These are phyloP conservation scores for Globisporangium nunn DNA, from an alignment of 352 stramenopile genomes.

Conservation along the genomic window DNA sequence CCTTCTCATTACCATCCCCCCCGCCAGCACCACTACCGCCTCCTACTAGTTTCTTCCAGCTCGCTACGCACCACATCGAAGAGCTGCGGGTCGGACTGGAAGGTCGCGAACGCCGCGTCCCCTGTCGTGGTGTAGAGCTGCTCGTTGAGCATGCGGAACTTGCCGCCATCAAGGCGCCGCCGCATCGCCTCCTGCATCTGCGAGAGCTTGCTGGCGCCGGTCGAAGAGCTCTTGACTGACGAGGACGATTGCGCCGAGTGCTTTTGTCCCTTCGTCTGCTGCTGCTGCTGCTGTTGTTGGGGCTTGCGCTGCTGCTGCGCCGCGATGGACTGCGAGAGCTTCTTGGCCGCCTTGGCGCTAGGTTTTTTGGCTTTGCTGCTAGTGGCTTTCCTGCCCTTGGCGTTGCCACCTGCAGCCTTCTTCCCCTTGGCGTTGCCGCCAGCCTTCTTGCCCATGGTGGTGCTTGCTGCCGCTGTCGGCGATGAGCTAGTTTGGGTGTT, in stretches of 20 bases:
- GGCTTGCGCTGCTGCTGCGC: constrained; percentile 6
- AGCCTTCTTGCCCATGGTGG: constrained; percentile 9
- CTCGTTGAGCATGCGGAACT: constrained; percentile 99
- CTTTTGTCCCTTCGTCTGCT: background rate
- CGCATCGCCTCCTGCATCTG: constrained; percentile 78
- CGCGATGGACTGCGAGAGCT: constrained; percentile 1
- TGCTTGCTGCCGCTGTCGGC: background rate
- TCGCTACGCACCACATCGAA: constrained; percentile 81
- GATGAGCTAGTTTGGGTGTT: background rate
- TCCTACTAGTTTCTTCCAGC: background rate
- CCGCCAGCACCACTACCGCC: too few relatives aligned
- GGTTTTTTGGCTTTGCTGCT: constrained; percentile 10
- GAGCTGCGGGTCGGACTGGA: constrained; percentile 91
- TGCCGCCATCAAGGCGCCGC: constrained; percentile 86
- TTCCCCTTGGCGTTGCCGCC: constrained; percentile 9
- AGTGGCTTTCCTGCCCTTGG: too few relatives aligned
- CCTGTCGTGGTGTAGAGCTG: constrained; percentile 97
- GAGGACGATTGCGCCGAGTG: background rate
- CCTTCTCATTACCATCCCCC: too few relatives aligned
- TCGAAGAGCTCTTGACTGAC: constrained; percentile 8
- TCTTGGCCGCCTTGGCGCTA: constrained; percentile 8
- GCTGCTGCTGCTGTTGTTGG: constrained; percentile 1
- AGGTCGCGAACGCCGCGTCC: constrained; percentile 83
- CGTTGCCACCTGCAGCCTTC: constrained; percentile 3
- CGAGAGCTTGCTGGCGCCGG: constrained; percentile 31